Percentiles rank a stretch among this genome's conserved stretches.
These are phyloP conservation scores for Dryadomyces quercus-mongolicae DNA, from an alignment of 2,329 filamentous ascomycete species.

Conservation along the genomic window DNA sequence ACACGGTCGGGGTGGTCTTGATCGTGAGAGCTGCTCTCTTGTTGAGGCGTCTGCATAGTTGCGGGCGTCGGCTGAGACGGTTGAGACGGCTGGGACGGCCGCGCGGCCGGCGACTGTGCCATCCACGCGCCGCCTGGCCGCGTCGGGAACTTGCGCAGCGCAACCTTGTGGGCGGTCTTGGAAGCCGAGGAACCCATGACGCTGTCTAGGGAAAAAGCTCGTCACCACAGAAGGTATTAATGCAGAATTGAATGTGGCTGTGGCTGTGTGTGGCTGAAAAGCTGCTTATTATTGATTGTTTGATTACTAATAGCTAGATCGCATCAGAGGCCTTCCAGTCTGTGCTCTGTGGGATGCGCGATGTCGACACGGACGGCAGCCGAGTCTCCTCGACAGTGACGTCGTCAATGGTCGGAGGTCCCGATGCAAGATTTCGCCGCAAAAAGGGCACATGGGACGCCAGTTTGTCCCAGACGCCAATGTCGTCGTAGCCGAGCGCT, in stretches of 20 bases:
- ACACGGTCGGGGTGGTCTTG: conserved; percentile 5
- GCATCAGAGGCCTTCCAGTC: background rate
- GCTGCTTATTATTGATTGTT: too few relatives aligned
- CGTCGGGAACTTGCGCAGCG: conserved; percentile 7
- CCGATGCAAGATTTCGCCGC: background rate
- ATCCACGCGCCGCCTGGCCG: background rate
- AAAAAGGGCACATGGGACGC: conserved; percentile 1
- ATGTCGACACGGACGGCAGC: conserved; percentile 3
- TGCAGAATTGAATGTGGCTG: too few relatives aligned
- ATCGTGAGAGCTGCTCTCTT: too few relatives aligned
- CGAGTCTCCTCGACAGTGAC: background rate
- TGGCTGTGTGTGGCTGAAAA: background rate
- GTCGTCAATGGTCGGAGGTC: background rate
- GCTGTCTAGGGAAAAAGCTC: background rate
- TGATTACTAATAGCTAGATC: background rate
- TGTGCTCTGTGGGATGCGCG: conserved; percentile 1
- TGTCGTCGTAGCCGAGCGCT: background rate
- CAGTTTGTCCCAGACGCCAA: background rate
- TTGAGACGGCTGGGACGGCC: background rate
- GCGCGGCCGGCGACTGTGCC: conserved; percentile 7
- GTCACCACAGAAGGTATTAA: background rate
- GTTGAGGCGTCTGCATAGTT: background rate
- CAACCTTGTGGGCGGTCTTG: conserved; percentile 26
- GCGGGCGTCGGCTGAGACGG: too few relatives aligned
- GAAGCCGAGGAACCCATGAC: conserved; percentile 34